phyloP scores from a whole-genome alignment of 2,329 filamentous ascomycete genomes.

The Aspergillus intermedius region DNA sequence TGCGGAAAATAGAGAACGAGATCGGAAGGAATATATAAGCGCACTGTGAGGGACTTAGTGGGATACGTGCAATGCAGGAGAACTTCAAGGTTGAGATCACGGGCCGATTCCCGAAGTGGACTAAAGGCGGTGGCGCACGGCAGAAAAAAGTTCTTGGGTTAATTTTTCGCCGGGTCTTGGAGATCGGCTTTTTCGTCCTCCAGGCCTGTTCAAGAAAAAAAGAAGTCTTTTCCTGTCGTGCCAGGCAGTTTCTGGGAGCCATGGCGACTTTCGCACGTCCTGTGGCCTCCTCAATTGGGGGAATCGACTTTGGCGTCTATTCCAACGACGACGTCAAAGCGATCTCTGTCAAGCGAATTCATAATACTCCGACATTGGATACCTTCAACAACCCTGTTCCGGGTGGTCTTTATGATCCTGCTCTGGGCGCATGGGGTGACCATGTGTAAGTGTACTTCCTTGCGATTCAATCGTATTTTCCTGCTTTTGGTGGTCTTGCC shows the following conservation, averaged over 20 bases:
- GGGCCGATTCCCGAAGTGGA: conserved; percentile 11
- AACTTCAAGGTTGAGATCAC: conserved; percentile 4
- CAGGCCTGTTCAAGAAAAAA: conserved; percentile 12
- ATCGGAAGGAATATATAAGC: too few species aligned
- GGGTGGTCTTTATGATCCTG: conserved; percentile 86
- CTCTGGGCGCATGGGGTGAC: conserved; percentile 83
- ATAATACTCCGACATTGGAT: conserved; percentile 92
- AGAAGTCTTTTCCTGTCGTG: conserved; percentile 28
- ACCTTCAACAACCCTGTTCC: conserved; percentile 81
- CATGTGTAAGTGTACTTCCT: conserved; percentile 55
- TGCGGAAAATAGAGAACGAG: too few species aligned
- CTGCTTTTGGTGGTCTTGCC: background rate
- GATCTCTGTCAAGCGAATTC: conserved; percentile 88
- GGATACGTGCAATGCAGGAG: background rate
- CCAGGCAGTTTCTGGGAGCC: conserved; percentile 27
- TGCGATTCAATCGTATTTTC: conserved; percentile 2
- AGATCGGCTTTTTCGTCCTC: conserved; percentile 19
- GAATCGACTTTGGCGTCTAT: conserved; percentile 85
- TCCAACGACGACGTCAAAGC: conserved; percentile 74
- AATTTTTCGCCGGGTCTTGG: conserved; percentile 28
- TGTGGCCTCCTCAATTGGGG: conserved; percentile 72
- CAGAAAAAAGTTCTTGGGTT: conserved; percentile 35
- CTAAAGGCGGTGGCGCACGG: conserved; percentile 24
- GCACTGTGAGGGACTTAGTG: too few species aligned
- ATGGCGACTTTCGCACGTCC: conserved; percentile 59